phyloP scores from a whole-genome alignment of 257 asterid species.

The Penstemon eatonii region DNA sequence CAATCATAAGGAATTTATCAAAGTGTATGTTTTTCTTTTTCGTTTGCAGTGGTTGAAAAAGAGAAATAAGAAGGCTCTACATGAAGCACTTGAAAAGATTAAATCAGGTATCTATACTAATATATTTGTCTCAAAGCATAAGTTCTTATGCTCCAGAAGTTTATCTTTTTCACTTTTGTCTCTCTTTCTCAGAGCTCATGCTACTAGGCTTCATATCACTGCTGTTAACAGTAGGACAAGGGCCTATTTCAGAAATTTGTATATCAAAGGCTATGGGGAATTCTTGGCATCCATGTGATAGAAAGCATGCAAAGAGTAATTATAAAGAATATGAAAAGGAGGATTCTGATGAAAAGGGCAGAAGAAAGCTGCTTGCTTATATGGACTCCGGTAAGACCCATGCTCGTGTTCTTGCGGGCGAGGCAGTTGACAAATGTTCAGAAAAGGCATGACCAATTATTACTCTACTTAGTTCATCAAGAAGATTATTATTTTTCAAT shows the following conservation, averaged over 20 bases:
- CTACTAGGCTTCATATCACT: slow-evolving; percentile 65
- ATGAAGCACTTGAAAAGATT: slow-evolving; percentile 63
- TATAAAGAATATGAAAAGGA: slow-evolving; percentile 9
- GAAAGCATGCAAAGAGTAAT: slow-evolving; percentile 23
- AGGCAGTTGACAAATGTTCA: slow-evolving; percentile 49
- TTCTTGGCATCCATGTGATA: slow-evolving; percentile 66
- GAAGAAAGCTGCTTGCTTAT: slow-evolving; percentile 33
- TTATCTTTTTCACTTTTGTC: too few relatives aligned
- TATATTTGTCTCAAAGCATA: too few relatives aligned
- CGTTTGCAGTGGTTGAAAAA: slow-evolving; percentile 42
- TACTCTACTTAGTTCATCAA: not conserved
- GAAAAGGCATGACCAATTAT: slow-evolving; percentile 36
- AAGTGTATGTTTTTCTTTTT: not conserved
- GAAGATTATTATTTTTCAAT: not conserved
- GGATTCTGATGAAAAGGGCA: slow-evolving; percentile 19
- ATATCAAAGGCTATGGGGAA: slow-evolving; percentile 40
- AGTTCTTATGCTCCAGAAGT: too few relatives aligned
- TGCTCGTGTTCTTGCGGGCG: slow-evolving; percentile 46
- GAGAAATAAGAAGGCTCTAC: slow-evolving; percentile 47
- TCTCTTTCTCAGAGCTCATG: slow-evolving; percentile 51
- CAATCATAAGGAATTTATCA: not conserved
- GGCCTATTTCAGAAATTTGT: slow-evolving; percentile 50
- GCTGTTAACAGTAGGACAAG: slow-evolving; percentile 56
- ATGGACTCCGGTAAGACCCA: slow-evolving; percentile 19
- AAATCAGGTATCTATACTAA: slow-evolving; percentile 46